Evolutionary conservation across 2,329 filamentous ascomycete species (phyloP), one percentile per base, ranked within the genome.

Genomic region (Cladosporium colombiae): DNA sequence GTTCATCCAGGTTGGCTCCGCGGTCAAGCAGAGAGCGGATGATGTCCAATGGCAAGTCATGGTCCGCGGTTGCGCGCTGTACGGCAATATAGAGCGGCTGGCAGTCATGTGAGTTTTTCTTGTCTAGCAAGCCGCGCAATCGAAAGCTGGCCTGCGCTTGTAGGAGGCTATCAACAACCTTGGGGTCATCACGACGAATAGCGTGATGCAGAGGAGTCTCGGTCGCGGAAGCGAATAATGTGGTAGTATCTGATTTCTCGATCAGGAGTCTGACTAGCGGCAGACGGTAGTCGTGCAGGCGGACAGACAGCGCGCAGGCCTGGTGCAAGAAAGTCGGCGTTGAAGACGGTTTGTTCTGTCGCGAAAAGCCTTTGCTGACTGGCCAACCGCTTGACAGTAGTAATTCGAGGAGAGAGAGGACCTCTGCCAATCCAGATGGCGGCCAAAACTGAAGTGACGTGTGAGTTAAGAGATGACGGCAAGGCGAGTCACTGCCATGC

Each of bases 201-300:
- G 56, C 56, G 4, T 59, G 37, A n/a, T 59, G 56, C 21, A 59
- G 23, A 31, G 56, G 56, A 16, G 56, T 59, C 16, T 59, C 56
- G 6, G 37, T 27, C 5, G 56, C 56, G 13, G 56, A 31, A 10
- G 33, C 35, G 14, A 37, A 59, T 7, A 59, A 6, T 11, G 14
- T 25, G 23, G 31, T 27, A 25, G 16, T 46, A 40, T 59, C 37
- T 23, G 8, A 44, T n/a, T 35, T 37, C 14, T 59, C 56, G 4
- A 46, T 16, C 13, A 59, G 27, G 23, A 46, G n/a, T 5, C 46
- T 40, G 13, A 59, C 56, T 0, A 59, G 35, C 13, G 56, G 56
- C 25, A 59, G 37, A 14, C 56, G 56, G 25, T 59, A 59, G n/a
- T 59, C 56, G 16, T 35, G 33, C 23, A 59, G 27, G 21, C 8